These are phyloP conservation scores for Neurospora sp. DNA, from an alignment of 495 filamentous ascomycete genomes.

Conservation along the genomic window DNA sequence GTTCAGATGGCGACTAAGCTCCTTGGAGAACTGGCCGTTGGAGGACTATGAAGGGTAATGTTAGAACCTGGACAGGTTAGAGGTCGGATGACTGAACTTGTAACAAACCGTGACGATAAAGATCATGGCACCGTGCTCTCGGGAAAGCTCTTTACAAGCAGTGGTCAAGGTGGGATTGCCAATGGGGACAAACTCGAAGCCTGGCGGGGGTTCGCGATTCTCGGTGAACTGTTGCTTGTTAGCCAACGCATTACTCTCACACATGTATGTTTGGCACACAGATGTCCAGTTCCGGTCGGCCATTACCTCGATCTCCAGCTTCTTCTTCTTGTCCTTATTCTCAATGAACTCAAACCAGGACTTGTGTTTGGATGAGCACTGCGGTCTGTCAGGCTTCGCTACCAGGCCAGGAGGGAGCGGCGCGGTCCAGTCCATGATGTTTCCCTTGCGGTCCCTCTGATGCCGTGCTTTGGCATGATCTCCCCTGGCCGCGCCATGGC, in stretches of 20 bases:
- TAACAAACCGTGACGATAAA: slow-evolving; percentile 69
- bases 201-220: slow-evolving; percentile 47
- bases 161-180: slow-evolving; percentile 68
- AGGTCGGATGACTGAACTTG: neutral
- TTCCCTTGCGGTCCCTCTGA: slow-evolving; percentile 19
- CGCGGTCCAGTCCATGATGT: slow-evolving; percentile 20
- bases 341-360: slow-evolving; percentile 45
- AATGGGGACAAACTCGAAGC: slow-evolving; percentile 74
- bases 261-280: neutral
- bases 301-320: slow-evolving; percentile 39
- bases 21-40: slow-evolving; percentile 1
- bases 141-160: slow-evolving; percentile 69
- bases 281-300: neutral
- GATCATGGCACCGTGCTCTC: slow-evolving; percentile 54
- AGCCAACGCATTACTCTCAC: slow-evolving; percentile 8
- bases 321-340: slow-evolving; percentile 48
- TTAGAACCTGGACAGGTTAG: slow-evolving; percentile 2
- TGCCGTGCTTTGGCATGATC: slow-evolving; percentile 25
- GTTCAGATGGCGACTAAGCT: slow-evolving; percentile 45
- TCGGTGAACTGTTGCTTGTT: slow-evolving; percentile 33
- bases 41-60: slow-evolving; percentile 5
- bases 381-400: slow-evolving; percentile 20
- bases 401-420: slow-evolving; percentile 22
- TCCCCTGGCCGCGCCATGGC: slow-evolving; percentile 12
- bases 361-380: slow-evolving; percentile 37